A percentile compares a stretch with the other conserved stretches of the same genome.
phyloP scores from a whole-genome alignment of 106 monocot species.

The Platanthera guangdongensis region DNA sequence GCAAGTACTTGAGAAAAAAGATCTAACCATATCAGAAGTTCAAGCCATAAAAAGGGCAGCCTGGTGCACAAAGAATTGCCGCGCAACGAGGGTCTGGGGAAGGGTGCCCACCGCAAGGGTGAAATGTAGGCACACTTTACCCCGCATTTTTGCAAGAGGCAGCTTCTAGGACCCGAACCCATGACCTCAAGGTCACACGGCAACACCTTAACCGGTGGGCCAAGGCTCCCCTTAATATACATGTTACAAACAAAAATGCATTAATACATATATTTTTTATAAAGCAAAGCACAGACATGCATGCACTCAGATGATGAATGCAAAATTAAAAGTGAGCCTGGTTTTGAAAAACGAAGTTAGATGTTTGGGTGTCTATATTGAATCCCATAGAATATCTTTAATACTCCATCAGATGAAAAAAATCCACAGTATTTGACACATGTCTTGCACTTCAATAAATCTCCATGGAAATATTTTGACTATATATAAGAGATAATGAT shows the following conservation, averaged over 20 bases:
- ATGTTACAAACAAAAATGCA: neutral
- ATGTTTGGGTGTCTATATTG: neutral
- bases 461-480: neutral
- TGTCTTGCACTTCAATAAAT: neutral
- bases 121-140: too few relatives aligned
- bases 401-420: neutral
- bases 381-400: neutral
- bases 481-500: conserved; percentile 10
- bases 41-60: neutral
- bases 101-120: too few relatives aligned
- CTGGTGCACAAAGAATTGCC: too few relatives aligned
- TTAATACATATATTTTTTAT: neutral
- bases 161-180: too few relatives aligned
- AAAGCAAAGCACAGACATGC: neutral
- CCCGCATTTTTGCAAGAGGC: too few relatives aligned
- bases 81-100: too few relatives aligned
- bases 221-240: neutral
- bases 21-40: neutral
- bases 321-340: too few relatives aligned
- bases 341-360: neutral
- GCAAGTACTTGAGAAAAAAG: neutral
- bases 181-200: too few relatives aligned
- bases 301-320: too few relatives aligned
- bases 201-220: too few relatives aligned
- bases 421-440: neutral